Evolutionary conservation across 2,329 filamentous ascomycete species (phyloP), one percentile per base, ranked within the genome.

Genomic region (Aquanectria penicillioides): DNA sequence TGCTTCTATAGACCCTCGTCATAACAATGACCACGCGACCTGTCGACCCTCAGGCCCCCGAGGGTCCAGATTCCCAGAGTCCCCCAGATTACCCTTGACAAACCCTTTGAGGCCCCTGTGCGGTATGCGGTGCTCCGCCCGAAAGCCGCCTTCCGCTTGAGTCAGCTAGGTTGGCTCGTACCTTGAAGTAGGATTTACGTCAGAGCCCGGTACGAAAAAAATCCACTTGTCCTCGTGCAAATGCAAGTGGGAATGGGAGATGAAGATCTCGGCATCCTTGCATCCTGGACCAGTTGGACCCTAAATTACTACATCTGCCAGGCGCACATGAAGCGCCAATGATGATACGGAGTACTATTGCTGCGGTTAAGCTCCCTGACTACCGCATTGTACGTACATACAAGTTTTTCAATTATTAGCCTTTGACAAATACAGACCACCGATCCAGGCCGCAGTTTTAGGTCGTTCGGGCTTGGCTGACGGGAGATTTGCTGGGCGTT

Each of bases 21-120:
- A 23, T 52, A 43, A n/a, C n/a, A n/a, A 47, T 63, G 67, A 65
- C 59, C 67, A 70, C 67, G 66, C 67, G 67, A 67, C 67, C 40
- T 60, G 54, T 59, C 34, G 41, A 57, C 54, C 47, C 54, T 50
- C 44, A 34, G n/a, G 33, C 28, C 50, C 33, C 43, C 37, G 47
- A 52, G 54, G 56, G 62, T 48, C 64, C 54, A 68, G 65, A 66
- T 56, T 64, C 62, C 55, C 61, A 63, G 33, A 60, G 59, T 51
- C 46, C 61, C n/a, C 60, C 48, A 58, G 40, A 48, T 47, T 51
- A 54, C 62, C 50, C 63, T 58, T 59, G 38, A 47, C 61, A 59
- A 53, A 65, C 49, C 53, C 64, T 57, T 63, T 61, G 54, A 54
- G 46, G 54, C 44, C 46, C 62, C 60, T 47, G 38, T 51, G 15